Percentiles rank a stretch among this genome's conserved stretches.
phyloP scores from a whole-genome alignment of 2,329 filamentous ascomycete species.

The Chrysosporium queenslandicum region DNA sequence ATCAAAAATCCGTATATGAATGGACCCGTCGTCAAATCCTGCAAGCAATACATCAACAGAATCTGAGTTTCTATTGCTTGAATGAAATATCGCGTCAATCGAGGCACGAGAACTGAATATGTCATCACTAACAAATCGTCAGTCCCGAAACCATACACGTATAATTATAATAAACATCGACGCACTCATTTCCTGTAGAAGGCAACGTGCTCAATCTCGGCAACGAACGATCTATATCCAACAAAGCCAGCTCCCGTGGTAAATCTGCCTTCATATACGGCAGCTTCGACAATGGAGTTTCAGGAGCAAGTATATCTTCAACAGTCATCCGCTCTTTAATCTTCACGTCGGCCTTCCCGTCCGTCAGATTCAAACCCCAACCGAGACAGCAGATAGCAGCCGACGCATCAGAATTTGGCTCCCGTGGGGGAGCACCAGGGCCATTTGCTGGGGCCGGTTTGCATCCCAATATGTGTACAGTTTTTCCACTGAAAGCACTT shows the following conservation, averaged over 20 bases:
- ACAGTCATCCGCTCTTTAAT: conserved; percentile 29
- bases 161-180: conserved; percentile 1
- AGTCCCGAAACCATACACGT: background rate
- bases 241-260: conserved; percentile 60
- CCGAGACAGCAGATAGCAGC: conserved; percentile 40
- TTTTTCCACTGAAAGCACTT: conserved; percentile 70
- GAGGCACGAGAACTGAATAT: conserved; percentile 61
- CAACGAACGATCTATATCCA: conserved; percentile 66
- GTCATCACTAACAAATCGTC: conserved; percentile 37
- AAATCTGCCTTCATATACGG: conserved; percentile 45
- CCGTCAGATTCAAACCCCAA: conserved; percentile 48
- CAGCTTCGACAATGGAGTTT: conserved; percentile 30
- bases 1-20: conserved; percentile 76
- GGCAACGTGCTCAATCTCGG: conserved; percentile 67
- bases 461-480: conserved; percentile 57
- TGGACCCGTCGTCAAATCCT: conserved; percentile 57
- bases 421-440: background rate
- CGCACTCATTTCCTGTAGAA: conserved; percentile 50
- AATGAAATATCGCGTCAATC: conserved; percentile 59
- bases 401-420: conserved; percentile 29
- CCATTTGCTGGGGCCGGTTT: background rate
- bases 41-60: conserved; percentile 70
- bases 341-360: conserved; percentile 37
- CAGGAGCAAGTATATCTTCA: conserved; percentile 35
- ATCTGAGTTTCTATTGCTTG: conserved; percentile 55